Conservation (phyloP, 2,329 filamentous ascomycete species). For the Aureobasidium sp. region DNA sequence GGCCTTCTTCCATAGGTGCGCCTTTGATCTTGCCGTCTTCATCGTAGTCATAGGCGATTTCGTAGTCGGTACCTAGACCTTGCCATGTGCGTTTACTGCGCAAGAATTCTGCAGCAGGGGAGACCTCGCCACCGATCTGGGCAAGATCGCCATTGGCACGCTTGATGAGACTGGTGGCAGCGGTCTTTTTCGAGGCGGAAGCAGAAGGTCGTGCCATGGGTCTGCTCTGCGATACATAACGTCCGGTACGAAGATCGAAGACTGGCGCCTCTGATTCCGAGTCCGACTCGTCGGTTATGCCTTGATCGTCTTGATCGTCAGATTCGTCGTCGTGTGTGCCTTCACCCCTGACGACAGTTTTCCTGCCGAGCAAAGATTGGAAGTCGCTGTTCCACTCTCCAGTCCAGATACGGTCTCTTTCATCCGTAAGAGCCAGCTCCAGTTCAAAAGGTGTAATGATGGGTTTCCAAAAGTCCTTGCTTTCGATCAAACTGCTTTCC, state of each 20-base stretch:
- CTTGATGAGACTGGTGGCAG: conserved; percentile 48
- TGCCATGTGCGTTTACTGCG: conserved; percentile 81
- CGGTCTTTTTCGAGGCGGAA: conserved; percentile 9
- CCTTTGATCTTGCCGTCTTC: conserved; percentile 45
- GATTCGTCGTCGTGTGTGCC: conserved; percentile 24
- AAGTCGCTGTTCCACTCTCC: conserved; percentile 87
- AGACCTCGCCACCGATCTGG: conserved; percentile 76
- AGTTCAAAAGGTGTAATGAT: conserved; percentile 95
- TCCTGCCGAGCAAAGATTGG: conserved; percentile 53
- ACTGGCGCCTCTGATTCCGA: conserved; percentile 67
- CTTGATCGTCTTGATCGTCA: conserved; percentile 38
- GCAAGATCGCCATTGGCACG: conserved; percentile 65
- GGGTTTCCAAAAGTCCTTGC: conserved; percentile 79
- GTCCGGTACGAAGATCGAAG: conserved; percentile 85
- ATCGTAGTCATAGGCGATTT: conserved; percentile 53
- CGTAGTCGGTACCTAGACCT: conserved; percentile 82
- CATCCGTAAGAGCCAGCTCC: conserved; percentile 65
- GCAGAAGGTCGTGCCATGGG: conserved; percentile 50
- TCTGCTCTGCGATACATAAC: conserved; percentile 69
- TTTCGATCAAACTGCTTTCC: conserved; percentile 90
- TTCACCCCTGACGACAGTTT: conserved; percentile 21
- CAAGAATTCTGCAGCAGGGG: conserved; percentile 84
- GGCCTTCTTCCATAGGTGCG: conserved; percentile 73
- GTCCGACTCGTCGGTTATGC: conserved; percentile 63
- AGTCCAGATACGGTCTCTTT: conserved; percentile 75